A percentile compares a stretch with the other conserved stretches of the same genome.
phyloP scores from a whole-genome alignment of 805 yeast genomes.

The Teunomyces atbi region DNA sequence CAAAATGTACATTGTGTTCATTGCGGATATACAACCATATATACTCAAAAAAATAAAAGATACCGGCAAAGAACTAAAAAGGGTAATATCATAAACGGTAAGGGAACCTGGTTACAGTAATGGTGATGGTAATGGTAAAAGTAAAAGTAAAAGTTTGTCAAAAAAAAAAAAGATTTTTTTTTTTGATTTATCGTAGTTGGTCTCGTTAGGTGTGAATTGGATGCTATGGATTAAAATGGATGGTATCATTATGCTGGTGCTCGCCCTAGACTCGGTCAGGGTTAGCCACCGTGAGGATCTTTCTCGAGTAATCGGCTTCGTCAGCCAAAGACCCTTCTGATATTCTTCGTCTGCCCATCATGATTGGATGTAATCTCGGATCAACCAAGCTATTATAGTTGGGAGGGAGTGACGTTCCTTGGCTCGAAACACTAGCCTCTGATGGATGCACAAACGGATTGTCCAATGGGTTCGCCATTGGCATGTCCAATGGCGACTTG shows the following conservation, averaged over 20 bases:
- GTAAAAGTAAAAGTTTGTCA: not conserved
- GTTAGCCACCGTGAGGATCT: conserved; percentile 82
- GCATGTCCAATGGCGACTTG: conserved; percentile 36
- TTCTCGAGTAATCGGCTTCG: conserved; percentile 77
- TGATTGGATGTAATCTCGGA: conserved; percentile 69
- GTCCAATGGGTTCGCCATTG: conserved; percentile 31
- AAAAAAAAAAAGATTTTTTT: not conserved
- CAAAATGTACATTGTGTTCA: not conserved
- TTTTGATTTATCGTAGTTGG: not conserved
- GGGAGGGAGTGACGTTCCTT: conserved; percentile 11
- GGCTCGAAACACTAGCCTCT: conserved; percentile 38
- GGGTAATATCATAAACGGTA: not conserved
- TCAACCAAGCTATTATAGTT: conserved; percentile 34
- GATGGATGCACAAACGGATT: conserved; percentile 66
- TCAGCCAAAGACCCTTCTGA: conserved; percentile 87
- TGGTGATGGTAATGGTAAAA: not conserved
- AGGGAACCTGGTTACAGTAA: too few relatives aligned
- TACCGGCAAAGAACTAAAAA: not conserved
- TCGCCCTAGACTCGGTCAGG: conserved; percentile 55
- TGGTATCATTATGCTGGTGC: conserved; percentile 8
- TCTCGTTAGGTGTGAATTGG: not conserved
- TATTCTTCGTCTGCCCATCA: conserved; percentile 79
- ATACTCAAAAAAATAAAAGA: not conserved
- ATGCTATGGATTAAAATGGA: not conserved
- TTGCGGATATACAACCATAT: not conserved